Percentiles rank a stretch among this genome's conserved stretches.
Evolutionary conservation across 768 basidiomycete species (phyloP).

Genomic region (Russula foetens): DNA sequence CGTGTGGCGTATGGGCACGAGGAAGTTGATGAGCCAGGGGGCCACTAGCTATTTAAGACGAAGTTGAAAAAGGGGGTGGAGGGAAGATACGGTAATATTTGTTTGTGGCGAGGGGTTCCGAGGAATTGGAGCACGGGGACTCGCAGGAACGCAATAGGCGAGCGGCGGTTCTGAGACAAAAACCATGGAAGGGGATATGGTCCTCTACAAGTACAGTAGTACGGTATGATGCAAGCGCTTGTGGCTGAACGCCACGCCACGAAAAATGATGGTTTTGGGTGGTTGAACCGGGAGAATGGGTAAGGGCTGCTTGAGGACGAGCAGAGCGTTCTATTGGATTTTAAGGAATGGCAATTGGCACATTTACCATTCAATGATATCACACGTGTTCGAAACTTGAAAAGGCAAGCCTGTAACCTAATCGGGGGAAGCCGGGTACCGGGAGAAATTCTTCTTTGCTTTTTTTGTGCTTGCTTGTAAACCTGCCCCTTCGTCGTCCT

Average conservation of each 20-base stretch:
- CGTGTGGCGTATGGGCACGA: not conserved
- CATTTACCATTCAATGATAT: not conserved
- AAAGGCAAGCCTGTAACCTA: constrained; percentile 20
- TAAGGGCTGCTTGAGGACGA: too few relatives aligned
- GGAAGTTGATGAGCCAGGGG: not conserved
- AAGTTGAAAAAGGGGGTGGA: not conserved
- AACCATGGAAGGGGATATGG: not conserved
- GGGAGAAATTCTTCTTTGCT: not conserved
- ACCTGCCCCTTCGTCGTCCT: not conserved
- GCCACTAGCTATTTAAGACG: not conserved
- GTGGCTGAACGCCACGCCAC: constrained; percentile 10
- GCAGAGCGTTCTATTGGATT: not conserved
- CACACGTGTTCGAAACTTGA: constrained; percentile 7
- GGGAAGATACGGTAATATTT: not conserved
- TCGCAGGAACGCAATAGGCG: not conserved
- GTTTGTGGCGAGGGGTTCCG: not conserved
- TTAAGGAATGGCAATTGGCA: too few relatives aligned
- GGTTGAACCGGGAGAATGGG: not conserved
- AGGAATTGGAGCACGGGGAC: not conserved
- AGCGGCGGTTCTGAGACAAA: not conserved
- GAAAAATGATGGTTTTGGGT: constrained; percentile 5
- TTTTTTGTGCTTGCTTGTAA: not conserved
- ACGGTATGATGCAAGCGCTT: constrained; percentile 13
- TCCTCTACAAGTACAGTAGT: not conserved
- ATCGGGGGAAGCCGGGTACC: constrained; percentile 14